Percentiles rank a stretch among this genome's conserved stretches.
These are phyloP conservation scores for Candida maris DNA, from an alignment of 805 yeast species.

Conservation along the genomic window DNA sequence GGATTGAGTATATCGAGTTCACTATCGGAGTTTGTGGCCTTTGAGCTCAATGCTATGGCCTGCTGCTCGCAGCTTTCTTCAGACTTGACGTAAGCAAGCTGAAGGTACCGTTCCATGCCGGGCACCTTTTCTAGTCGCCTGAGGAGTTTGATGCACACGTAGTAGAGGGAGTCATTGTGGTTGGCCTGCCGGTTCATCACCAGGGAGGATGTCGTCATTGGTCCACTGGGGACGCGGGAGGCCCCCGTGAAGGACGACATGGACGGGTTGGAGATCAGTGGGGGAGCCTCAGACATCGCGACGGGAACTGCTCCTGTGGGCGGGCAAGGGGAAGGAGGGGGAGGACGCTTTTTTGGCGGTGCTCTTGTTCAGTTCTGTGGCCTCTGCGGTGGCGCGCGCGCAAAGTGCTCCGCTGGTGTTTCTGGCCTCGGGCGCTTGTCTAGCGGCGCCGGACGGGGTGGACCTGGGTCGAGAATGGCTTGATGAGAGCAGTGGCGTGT, in stretches of 20 bases:
- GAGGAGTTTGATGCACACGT: slow-evolving; percentile 57
- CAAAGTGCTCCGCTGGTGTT: too few species aligned
- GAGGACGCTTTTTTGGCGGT: too few species aligned
- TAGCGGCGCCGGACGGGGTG: too few species aligned
- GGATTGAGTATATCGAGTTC: not conserved
- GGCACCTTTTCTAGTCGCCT: slow-evolving; percentile 54
- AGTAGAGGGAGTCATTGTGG: slow-evolving; percentile 65
- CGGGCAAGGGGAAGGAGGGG: too few species aligned
- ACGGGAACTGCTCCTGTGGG: too few species aligned
- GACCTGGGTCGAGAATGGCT: too few species aligned
- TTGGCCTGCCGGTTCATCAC: slow-evolving; percentile 63
- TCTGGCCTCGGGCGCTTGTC: too few species aligned
- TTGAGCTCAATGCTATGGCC: slow-evolving; percentile 37
- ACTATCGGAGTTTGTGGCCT: slow-evolving; percentile 3
- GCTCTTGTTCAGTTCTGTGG: too few species aligned
- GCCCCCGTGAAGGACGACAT: slow-evolving; percentile 18
- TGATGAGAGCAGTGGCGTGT: too few species aligned
- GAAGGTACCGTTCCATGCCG: slow-evolving; percentile 65
- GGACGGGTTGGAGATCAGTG: slow-evolving; percentile 24
- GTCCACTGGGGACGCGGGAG: slow-evolving; percentile 40
- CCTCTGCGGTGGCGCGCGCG: too few species aligned
- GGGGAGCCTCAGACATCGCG: slow-evolving; percentile 24
- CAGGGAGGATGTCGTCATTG: slow-evolving; percentile 40
- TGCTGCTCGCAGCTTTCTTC: slow-evolving; percentile 72
- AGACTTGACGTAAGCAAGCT: slow-evolving; percentile 60